Percentiles rank a stretch among this genome's conserved stretches.
phyloP scores from a whole-genome alignment of 352 stramenopile genomes.

The Pythium sp. region DNA sequence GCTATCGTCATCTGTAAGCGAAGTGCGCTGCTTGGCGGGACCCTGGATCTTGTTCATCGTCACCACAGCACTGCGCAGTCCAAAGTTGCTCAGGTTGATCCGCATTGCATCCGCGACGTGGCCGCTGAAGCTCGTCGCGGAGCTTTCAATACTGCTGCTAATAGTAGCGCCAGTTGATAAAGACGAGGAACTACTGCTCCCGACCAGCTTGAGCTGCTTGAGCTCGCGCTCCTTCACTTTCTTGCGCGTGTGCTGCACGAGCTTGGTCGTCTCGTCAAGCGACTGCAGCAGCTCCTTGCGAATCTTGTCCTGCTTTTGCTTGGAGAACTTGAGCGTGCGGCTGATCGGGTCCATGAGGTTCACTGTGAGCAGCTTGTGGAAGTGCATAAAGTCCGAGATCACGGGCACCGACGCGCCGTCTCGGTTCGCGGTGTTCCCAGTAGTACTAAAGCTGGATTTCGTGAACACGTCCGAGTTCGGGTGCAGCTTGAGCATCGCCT shows the following conservation, averaged over 20 bases:
- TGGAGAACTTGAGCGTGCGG: conserved; percentile 50
- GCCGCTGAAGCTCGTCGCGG: not conserved
- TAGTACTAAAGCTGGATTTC: not conserved
- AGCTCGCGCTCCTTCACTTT: conserved; percentile 25
- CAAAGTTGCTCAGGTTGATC: conserved; percentile 23
- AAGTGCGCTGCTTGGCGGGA: conserved; percentile 6
- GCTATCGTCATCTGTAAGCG: not conserved
- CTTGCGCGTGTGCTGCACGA: conserved; percentile 20
- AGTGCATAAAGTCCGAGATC: conserved; percentile 27
- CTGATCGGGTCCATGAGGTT: conserved; percentile 50
- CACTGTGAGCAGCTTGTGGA: conserved; percentile 35
- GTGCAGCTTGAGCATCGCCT: conserved; percentile 24
- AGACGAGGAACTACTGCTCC: not conserved
- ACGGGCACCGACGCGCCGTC: conserved; percentile 11
- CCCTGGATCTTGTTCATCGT: conserved; percentile 12
- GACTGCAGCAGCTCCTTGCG: conserved; percentile 35
- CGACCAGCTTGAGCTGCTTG: conserved; percentile 15
- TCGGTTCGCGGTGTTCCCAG: not conserved
- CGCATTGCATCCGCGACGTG: conserved; percentile 11
- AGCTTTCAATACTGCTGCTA: not conserved
- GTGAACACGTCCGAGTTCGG: conserved; percentile 17
- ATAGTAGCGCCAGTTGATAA: not conserved
- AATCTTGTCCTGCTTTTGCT: conserved; percentile 44
- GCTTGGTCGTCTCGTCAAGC: conserved; percentile 30
- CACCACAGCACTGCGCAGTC: conserved; percentile 24